Evolutionary conservation across 208 protist genomes (phyloP), one percentile per base, ranked within the genome.

Genomic region (Kentomonas sorsogonicus): DNA sequence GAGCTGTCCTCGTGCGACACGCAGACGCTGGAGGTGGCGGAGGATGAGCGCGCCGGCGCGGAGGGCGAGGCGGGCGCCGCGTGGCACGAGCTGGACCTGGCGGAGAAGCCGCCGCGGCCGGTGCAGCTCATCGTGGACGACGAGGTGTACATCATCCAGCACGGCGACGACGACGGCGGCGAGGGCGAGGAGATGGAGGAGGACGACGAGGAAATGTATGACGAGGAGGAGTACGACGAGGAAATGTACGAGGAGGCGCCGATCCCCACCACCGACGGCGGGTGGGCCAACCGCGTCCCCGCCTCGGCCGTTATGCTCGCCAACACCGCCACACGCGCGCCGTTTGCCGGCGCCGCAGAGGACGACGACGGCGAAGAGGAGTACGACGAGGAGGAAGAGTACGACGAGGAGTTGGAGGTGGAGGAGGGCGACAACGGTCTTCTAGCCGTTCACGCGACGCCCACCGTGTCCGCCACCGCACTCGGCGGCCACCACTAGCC

Each of bases 71-170:
- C 18, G 18, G 10, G 45, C 18, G n/a, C n/a, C n/a, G n/a, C n/a
- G n/a, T n/a, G n/a, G 7, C 45, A 26, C 38, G 52, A 80, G 23
- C 66, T 69, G 3, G 72, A 85, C 41, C 34, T 74, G 4, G 47
- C 62, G 33, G 71, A 74, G 52, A 75, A 79, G 41, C 64, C 53
- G 0, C 67, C 33, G 38, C 38, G 68, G 2, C 60, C 66, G 27
- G 53, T 69, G 53, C 46, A 48, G 45, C 46, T 79, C 7, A 59
- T 72, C 41, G 29, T 79, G 5, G 63, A 65, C 11, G 73, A 69
- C 20, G 73, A 75, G 13, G 68, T 69, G 38, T 66, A 66, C 57
- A 11, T 11, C 33, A 5, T 11, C 20, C n/a, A 31, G 26, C 40
- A 41, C 23, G 15, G 52, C 7, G 7, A 40, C 18, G 43, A 40